Evolutionary conservation across 1,139 yeast genomes (phyloP).

Genomic region (Kazachstania sp.): DNA sequence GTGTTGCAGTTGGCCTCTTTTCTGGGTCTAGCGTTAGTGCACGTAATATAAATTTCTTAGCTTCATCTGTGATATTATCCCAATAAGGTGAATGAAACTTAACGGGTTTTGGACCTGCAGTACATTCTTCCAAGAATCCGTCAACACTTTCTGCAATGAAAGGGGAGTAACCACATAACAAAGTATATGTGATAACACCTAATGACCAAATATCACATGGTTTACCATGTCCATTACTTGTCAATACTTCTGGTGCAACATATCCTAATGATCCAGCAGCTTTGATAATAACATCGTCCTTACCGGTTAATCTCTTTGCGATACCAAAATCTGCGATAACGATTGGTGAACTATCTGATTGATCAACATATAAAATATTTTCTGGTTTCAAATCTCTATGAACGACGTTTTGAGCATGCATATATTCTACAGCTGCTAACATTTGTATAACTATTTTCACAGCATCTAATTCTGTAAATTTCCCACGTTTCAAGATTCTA

Average conservation of each 20-base stretch:
- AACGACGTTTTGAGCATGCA: slow-evolving; percentile 67
- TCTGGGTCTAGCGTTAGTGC: slow-evolving; percentile 60
- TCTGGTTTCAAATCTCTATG: slow-evolving; percentile 92
- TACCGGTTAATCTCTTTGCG: slow-evolving; percentile 57
- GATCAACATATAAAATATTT: slow-evolving; percentile 52
- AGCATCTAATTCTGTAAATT: slow-evolving; percentile 81
- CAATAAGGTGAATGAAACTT: slow-evolving; percentile 83
- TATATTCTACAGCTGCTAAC: slow-evolving; percentile 62
- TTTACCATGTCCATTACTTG: slow-evolving; percentile 74
- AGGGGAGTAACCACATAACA: slow-evolving; percentile 89
- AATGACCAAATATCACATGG: slow-evolving; percentile 92
- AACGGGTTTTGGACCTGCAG: slow-evolving; percentile 50
- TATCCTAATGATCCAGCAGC: slow-evolving; percentile 90
- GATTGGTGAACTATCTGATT: slow-evolving; percentile 49
- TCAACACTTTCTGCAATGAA: slow-evolving; percentile 76
- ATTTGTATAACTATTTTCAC: slow-evolving; percentile 60
- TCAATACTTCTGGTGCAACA: slow-evolving; percentile 86
- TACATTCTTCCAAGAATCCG: slow-evolving; percentile 75
- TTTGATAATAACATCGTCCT: slow-evolving; percentile 56
- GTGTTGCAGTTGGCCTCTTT: slow-evolving; percentile 56
- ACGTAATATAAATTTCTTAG: slow-evolving; percentile 60
- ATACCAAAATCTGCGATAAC: slow-evolving; percentile 92
- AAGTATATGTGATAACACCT: slow-evolving; percentile 84
- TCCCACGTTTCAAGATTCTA: slow-evolving; percentile 64
- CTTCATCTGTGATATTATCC: slow-evolving; percentile 67